Percentiles rank a stretch among this genome's conserved stretches.
phyloP scores from a whole-genome alignment of 2,329 filamentous ascomycete species.

The Penicillium sp. region DNA sequence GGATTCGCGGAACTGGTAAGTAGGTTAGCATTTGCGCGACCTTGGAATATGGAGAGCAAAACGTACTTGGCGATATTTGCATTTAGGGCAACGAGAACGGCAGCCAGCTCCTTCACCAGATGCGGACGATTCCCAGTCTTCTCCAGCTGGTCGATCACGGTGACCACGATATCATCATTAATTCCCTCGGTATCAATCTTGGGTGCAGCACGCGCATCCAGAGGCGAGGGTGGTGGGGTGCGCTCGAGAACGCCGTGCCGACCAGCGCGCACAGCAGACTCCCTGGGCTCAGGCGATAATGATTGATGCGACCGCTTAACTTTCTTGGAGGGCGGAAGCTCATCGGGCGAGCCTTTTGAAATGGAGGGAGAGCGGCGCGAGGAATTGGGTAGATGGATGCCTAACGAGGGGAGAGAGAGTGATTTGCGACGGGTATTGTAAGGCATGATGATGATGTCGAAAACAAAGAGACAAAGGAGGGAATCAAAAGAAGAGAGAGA shows the following conservation, averaged over 20 bases:
- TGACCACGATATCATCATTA: constrained; percentile 92
- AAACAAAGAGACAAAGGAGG: constrained; percentile 7
- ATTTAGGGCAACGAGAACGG: constrained; percentile 68
- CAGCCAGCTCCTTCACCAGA: constrained; percentile 86
- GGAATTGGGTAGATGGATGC: constrained; percentile 70
- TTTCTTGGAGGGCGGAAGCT: constrained; percentile 56
- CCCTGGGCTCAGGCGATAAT: constrained; percentile 37
- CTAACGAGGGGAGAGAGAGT: constrained; percentile 83
- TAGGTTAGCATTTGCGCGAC: constrained; percentile 15
- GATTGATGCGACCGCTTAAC: constrained; percentile 69
- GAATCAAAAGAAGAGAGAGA: constrained; percentile 11
- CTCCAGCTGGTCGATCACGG: constrained; percentile 80
- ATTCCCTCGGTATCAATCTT: constrained; percentile 77
- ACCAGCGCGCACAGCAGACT: constrained; percentile 20
- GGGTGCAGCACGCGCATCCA: constrained; percentile 42
- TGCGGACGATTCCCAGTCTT: constrained; percentile 88
- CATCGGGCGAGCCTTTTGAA: constrained; percentile 59
- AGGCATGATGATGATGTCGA: constrained; percentile 57
- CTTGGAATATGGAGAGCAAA: constrained; percentile 4
- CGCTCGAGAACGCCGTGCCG: constrained; percentile 57
- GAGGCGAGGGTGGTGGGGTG: constrained; percentile 75
- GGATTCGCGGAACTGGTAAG: constrained; percentile 80
- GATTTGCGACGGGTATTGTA: constrained; percentile 98
- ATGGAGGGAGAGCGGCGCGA: constrained; percentile 56
- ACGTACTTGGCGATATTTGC: constrained; percentile 88